Percentiles rank a stretch among this genome's conserved stretches.
phyloP scores from a whole-genome alignment of 2,329 filamentous ascomycete genomes.

The Pseudogymnoascus sp. region DNA sequence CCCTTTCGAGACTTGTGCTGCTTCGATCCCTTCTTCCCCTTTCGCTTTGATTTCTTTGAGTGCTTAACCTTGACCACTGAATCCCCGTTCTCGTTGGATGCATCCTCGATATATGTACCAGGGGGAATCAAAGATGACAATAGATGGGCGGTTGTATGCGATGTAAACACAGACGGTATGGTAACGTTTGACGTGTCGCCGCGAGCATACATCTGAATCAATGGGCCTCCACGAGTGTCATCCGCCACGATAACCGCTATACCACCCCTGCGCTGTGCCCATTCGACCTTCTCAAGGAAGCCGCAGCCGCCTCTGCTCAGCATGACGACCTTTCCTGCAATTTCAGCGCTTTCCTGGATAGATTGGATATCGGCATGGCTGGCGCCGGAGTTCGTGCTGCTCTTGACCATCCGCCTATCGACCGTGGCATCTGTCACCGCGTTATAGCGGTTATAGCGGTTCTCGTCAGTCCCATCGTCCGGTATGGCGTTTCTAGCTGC shows the following conservation, averaged over 20 bases:
- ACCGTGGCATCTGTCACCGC: background rate
- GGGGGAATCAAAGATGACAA: constrained; percentile 78
- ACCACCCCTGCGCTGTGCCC: constrained; percentile 85
- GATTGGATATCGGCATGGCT: constrained; percentile 81
- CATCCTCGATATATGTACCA: constrained; percentile 53
- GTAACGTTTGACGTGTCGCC: constrained; percentile 92
- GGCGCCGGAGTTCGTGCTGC: constrained; percentile 17
- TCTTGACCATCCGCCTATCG: constrained; percentile 2
- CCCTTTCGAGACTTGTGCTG: constrained; percentile 11
- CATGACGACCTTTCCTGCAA: constrained; percentile 84
- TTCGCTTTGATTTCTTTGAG: constrained; percentile 21
- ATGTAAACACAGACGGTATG: constrained; percentile 91
- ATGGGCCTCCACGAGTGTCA: constrained; percentile 75
- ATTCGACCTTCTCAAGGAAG: constrained; percentile 94
- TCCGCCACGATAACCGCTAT: constrained; percentile 90
- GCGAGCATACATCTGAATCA: constrained; percentile 97
- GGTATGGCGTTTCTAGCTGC: constrained; percentile 25
- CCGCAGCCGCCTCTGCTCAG: constrained; percentile 90
- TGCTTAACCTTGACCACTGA: constrained; percentile 46
- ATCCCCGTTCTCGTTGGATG: constrained; percentile 52
- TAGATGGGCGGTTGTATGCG: constrained; percentile 86
- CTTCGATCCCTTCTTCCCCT: constrained; percentile 24
- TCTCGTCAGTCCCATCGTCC: constrained; percentile 75
- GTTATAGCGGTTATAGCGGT: background rate
- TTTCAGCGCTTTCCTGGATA: constrained; percentile 84